Base-by-base conservation (phyloP, 2,329 filamentous ascomycete species). In the Colletotrichum sp. region DNA sequence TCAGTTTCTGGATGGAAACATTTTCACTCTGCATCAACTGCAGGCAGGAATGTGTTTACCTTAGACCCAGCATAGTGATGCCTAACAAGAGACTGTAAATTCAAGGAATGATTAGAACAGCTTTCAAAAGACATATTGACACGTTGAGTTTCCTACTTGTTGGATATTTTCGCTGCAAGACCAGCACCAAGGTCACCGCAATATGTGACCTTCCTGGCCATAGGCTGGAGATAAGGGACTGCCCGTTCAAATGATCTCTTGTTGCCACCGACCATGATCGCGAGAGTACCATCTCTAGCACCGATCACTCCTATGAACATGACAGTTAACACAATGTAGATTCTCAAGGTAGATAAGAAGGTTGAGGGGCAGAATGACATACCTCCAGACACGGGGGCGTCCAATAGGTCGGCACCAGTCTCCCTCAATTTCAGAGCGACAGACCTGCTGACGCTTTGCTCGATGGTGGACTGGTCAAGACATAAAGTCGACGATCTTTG, bases 381-480 rank as follows among this genome's bases (percentile, higher is more conserved):
- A 59, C 55, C 55, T 59, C 55, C 55, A 28, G 55, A 59, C 16
- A 59, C 55, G 16, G 55, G 55, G 26, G 55, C 55, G 24, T 59
- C 55, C 7, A 59, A 9, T 26, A 59, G 15, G 26, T 28, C 55
- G 24, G 24, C 55, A 6, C 55, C 55, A 16, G 24, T 59, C 24
- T 59, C 55, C 16, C 55, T 59, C 16, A 59, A 28, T 15, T 59
- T 59, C 24, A 59, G 4, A 59, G 55, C 55, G 21, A 59, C 24
- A 59, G 24, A 59, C 8, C 24, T 59, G 9, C 55, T 59, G 7
- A 59, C 24, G 24, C 55, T 59, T 59, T 59, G 55, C 15, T 59
- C 55, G 24, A 59, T 59, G 28, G 55, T 59, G 21, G 55, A 59
- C 55, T 59, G 55, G 55, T 59, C 55, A 16, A 59, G 55, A 59